Base-by-base conservation (phyloP, 805 yeast genomes). In the Metschnikowia sp. region DNA sequence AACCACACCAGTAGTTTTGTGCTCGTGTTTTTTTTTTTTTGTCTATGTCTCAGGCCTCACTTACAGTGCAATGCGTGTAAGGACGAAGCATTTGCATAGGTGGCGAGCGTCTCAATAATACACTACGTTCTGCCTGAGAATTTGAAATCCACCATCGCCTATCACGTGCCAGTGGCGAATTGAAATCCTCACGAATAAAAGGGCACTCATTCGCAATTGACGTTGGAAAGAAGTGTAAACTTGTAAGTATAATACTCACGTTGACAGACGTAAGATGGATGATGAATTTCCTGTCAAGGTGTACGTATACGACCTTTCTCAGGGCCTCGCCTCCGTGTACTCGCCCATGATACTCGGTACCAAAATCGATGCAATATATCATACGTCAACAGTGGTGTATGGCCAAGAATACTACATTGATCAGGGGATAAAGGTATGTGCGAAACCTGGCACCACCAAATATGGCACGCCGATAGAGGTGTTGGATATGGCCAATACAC, bases 321-420 rank as follows among this genome's bases (percentile, higher is more conserved):
- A 68, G 30, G 88, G 88, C 0, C 59, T 83, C 50, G 89, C 89
- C 5, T 68, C 74, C 10, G 55, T 68, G 18, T 68, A 77, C 54
- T 70, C 84, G 4, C 75, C 70, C 13, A 69, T 71, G 62, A 56
- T 83, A 8, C 61, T 83, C 2, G 88, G 88, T 5, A 57, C 63
- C n/a, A 56, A 61, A 8, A 59, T 81, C 8, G 86, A 83, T 29
- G 89, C 88, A 11, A 74, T 83, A 7, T 84, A 83, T 71, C 89
- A 83, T 60, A 83, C 88, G 0, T 73, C 81, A 2, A 77, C 82
- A 1, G 81, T 81, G 10, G 70, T 77, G 15, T 69, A 73, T 53
- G 76, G 72, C n/a, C 68, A 67, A 43, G 89, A 83, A 55, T 71
- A 76, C 52, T 83, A 75, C 56, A 81, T 79, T 44, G 86, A 84